phyloP scores from a whole-genome alignment of 371 early-diverging fungal species.

The Basidiobolus heterosporus region DNA sequence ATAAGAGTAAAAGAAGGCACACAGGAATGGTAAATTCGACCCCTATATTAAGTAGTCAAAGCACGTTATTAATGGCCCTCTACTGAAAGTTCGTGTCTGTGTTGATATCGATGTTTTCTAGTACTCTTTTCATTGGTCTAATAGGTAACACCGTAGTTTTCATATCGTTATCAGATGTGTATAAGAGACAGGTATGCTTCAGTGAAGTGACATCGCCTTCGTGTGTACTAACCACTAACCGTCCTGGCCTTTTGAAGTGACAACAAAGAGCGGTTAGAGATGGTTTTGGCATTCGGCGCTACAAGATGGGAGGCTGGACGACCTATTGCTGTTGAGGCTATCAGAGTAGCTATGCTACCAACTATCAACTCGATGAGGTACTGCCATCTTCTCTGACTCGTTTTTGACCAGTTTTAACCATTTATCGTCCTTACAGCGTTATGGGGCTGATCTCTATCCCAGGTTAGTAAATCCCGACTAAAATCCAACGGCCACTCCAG shows the following conservation, averaged over 20 bases:
- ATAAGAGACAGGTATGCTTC: no score
- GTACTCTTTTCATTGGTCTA: conserved; percentile 5
- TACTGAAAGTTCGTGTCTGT: conserved; percentile 6
- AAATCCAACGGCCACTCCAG: background rate
- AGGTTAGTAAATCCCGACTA: conserved; percentile 2
- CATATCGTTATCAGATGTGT: no score
- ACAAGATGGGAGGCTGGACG: conserved; percentile 69
- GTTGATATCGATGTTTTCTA: conserved; percentile 3
- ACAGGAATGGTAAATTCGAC: conserved; percentile 6
- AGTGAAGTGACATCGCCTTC: no score
- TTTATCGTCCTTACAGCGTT: conserved; percentile 4
- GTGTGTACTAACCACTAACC: background rate
- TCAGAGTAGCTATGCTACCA: conserved; percentile 62
- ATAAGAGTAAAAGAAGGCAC: conserved; percentile 6
- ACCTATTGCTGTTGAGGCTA: conserved; percentile 51
- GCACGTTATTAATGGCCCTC: no score
- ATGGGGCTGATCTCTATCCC: conserved; percentile 12
- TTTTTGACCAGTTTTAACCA: background rate
- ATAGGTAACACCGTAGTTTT: conserved; percentile 3
- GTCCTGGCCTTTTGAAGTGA: conserved; percentile 8
- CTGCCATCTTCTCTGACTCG: background rate
- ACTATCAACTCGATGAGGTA: conserved; percentile 63
- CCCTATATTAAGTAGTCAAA: background rate
- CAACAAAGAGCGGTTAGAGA: conserved; percentile 56
- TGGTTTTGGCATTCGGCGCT: conserved; percentile 64